Conservation (phyloP, 306 rosid species). For the Chamaecrista fasciculata region DNA sequence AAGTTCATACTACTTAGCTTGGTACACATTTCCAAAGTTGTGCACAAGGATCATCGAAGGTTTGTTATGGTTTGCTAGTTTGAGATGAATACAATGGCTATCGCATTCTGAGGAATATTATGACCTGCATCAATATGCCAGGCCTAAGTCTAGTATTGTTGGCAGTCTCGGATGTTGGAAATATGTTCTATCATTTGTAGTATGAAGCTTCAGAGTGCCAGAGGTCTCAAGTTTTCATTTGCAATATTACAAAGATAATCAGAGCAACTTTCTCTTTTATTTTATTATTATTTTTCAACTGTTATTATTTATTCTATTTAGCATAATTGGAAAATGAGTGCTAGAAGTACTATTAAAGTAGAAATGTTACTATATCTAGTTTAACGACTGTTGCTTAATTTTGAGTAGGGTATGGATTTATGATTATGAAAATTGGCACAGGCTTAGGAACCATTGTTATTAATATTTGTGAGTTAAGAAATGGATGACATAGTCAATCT, state of each 20-base stretch:
- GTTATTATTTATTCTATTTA: not conserved
- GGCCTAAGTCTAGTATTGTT: not conserved
- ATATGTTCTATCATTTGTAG: not conserved
- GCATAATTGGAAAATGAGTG: not conserved
- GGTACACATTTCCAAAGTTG: not conserved
- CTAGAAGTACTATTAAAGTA: not conserved
- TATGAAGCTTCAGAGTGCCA: not conserved
- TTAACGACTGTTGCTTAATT: not conserved
- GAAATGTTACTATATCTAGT: no score
- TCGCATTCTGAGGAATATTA: not conserved
- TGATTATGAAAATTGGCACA: not conserved
- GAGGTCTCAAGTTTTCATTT: not conserved
- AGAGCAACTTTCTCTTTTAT: not conserved
- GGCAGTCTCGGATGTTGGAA: not conserved
- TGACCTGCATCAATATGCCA: not conserved
- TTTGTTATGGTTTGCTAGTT: not conserved
- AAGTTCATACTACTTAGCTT: not conserved
- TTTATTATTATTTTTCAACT: no score
- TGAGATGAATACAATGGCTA: not conserved
- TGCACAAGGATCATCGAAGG: not conserved
- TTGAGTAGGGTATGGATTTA: not conserved
- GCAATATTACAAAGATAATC: not conserved
- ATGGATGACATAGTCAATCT: not conserved
- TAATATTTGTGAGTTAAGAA: not conserved
- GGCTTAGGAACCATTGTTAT: not conserved